Conservation (phyloP, 2,329 filamentous ascomycete genomes). For the Metarhizium album region DNA sequence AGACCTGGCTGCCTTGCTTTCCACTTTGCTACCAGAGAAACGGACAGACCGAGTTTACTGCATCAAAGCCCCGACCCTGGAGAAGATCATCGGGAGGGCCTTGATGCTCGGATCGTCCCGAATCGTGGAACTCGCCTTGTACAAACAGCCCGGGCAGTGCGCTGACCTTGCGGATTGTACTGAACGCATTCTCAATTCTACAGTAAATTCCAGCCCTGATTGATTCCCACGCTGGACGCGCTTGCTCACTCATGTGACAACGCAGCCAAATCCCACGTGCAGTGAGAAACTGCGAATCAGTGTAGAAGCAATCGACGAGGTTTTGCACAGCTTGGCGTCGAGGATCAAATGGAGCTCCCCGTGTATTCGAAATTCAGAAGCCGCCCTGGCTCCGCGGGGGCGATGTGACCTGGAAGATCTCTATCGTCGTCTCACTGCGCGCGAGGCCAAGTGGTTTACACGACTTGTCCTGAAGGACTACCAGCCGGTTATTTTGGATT, state of each 20-base stretch:
- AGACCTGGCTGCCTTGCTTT: slow-evolving; percentile 55
- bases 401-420: slow-evolving; percentile 41
- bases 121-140: slow-evolving; percentile 49
- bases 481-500: slow-evolving; percentile 54
- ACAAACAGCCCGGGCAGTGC: slow-evolving; percentile 44
- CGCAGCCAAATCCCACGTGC: slow-evolving; percentile 33
- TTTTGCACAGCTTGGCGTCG: slow-evolving; percentile 57
- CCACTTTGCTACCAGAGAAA: slow-evolving; percentile 64
- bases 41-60: slow-evolving; percentile 70
- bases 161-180: slow-evolving; percentile 64
- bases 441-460: slow-evolving; percentile 80
- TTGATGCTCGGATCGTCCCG: slow-evolving; percentile 55
- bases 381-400: slow-evolving; percentile 15
- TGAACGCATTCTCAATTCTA: slow-evolving; percentile 49
- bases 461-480: slow-evolving; percentile 70
- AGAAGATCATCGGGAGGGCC: slow-evolving; percentile 55
- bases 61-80: slow-evolving; percentile 50
- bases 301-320: slow-evolving; percentile 60
- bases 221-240: neutral
- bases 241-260: neutral
- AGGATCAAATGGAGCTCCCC: slow-evolving; percentile 61
- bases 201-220: slow-evolving; percentile 31
- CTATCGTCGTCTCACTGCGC: slow-evolving; percentile 49
- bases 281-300: slow-evolving; percentile 35
- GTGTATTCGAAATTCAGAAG: slow-evolving; percentile 34